Evolutionary conservation across 371 early-diverging fungal genomes (phyloP).

Genomic region (Coemansia linderi): DNA sequence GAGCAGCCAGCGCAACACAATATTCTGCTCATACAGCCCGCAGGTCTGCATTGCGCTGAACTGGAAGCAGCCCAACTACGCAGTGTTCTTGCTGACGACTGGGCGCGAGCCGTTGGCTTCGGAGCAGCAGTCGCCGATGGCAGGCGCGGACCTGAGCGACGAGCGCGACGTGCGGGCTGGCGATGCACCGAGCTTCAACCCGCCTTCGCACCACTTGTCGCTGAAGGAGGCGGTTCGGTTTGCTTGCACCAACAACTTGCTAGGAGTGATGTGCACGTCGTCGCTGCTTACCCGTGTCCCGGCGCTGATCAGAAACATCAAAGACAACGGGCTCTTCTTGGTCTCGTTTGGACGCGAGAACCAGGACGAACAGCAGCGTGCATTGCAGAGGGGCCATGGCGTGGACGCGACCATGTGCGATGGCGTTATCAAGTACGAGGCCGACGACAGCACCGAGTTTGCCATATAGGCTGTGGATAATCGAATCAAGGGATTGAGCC

Average conservation of each 20-base stretch:
- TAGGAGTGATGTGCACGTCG: constrained; percentile 88
- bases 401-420: constrained; percentile 76
- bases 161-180: constrained; percentile 3
- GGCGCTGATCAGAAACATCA: constrained; percentile 79
- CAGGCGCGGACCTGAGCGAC: neutral
- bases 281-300: constrained; percentile 86
- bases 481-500: neutral
- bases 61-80: constrained; percentile 96
- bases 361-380: constrained; percentile 60
- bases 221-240: constrained; percentile 80
- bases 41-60: constrained; percentile 87
- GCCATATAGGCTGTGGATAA: constrained; percentile 14
- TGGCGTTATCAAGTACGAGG: constrained; percentile 48
- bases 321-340: constrained; percentile 86
- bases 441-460: constrained; percentile 29
- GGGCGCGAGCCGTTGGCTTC: constrained; percentile 24
- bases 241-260: constrained; percentile 72
- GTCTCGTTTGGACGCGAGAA: constrained; percentile 84
- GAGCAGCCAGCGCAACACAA: constrained; percentile 58
- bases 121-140: constrained; percentile 1
- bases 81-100: constrained; percentile 50
- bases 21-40: constrained; percentile 90
- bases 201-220: constrained; percentile 39
- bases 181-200: constrained; percentile 37
- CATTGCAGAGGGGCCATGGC: constrained; percentile 75